Evolutionary conservation across 148 eudicot species (phyloP).

Genomic region (Agrostemma githago): DNA sequence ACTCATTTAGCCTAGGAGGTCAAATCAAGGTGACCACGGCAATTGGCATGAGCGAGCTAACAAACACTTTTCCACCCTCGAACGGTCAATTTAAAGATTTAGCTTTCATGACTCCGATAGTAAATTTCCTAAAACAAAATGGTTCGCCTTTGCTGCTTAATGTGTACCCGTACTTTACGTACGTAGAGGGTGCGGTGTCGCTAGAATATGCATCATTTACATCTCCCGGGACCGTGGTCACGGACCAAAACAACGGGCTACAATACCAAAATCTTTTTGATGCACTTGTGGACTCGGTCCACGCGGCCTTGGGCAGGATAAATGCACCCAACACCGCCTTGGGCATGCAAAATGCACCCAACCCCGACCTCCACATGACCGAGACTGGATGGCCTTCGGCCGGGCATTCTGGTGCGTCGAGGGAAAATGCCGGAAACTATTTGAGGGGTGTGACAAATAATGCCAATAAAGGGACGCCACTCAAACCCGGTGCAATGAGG

Average conservation of each 20-base stretch:
- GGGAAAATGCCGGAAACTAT: slow-evolving; percentile 24
- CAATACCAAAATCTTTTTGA: slow-evolving; percentile 29
- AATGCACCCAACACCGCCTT: slow-evolving; percentile 12
- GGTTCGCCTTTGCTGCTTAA: slow-evolving; percentile 30
- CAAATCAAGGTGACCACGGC: slow-evolving; percentile 19
- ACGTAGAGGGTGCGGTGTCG: neutral
- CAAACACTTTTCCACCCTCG: slow-evolving; percentile 30
- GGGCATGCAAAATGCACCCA: too few relatives aligned
- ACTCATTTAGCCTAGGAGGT: neutral
- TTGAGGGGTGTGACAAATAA: slow-evolving; percentile 24
- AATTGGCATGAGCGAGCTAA: slow-evolving; percentile 3
- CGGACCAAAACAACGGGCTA: slow-evolving; percentile 11
- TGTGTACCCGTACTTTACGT: slow-evolving; percentile 34
- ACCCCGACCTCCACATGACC: neutral
- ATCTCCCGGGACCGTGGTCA: neutral
- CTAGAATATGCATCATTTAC: slow-evolving; percentile 27
- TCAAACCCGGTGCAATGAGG: slow-evolving; percentile 20
- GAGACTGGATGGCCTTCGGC: slow-evolving; percentile 26
- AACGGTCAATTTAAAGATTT: slow-evolving; percentile 14
- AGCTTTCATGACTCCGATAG: slow-evolving; percentile 20
- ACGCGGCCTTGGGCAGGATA: slow-evolving; percentile 28
- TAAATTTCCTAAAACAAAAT: slow-evolving; percentile 14
- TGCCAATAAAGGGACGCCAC: slow-evolving; percentile 32
- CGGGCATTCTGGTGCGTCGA: slow-evolving; percentile 24
- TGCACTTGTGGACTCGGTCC: slow-evolving; percentile 35